These are phyloP conservation scores for Cymbopogon flexuosus DNA, from an alignment of 202 grass and related monocot genomes.

Conservation along the genomic window DNA sequence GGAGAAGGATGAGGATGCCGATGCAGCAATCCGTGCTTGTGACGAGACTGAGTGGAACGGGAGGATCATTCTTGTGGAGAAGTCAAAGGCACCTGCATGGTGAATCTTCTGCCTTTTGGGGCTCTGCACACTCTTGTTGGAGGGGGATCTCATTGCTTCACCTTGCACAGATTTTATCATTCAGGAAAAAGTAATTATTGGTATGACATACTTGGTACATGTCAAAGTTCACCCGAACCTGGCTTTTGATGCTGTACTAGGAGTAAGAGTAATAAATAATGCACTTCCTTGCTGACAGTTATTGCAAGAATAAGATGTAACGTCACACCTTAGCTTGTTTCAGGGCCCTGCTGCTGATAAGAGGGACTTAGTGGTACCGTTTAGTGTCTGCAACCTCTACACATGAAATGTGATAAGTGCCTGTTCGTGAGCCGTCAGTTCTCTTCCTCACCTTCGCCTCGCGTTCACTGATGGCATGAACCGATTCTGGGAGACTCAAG, in stretches of 20 bases:
- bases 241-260: slow-evolving; percentile 53
- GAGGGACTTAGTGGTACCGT: slow-evolving; percentile 38
- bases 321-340: slow-evolving; percentile 58
- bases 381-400: slow-evolving; percentile 50
- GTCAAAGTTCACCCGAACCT: slow-evolving; percentile 48
- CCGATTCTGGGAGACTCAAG: not conserved
- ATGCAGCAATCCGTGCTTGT: slow-evolving; percentile 77
- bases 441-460: slow-evolving; percentile 14
- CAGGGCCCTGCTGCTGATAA: slow-evolving; percentile 46
- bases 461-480: not conserved
- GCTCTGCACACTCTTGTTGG: not conserved
- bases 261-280: slow-evolving; percentile 54
- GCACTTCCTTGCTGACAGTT: slow-evolving; percentile 44
- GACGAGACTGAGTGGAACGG: slow-evolving; percentile 83
- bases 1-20: slow-evolving; percentile 80
- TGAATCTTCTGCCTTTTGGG: slow-evolving; percentile 38
- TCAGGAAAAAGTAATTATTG: slow-evolving; percentile 24
- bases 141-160: slow-evolving; percentile 18
- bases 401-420: slow-evolving; percentile 5
- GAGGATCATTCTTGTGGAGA: slow-evolving; percentile 87
- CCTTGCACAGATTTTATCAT: slow-evolving; percentile 40
- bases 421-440: slow-evolving; percentile 16
- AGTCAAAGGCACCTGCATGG: slow-evolving; percentile 60
- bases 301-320: slow-evolving; percentile 45
- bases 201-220: slow-evolving; percentile 53